A percentile compares a stretch with the other conserved stretches of the same genome.
Evolutionary conservation across 1,284 basidiomycete genomes (phyloP).

Genomic region (Cutaneotrichosporon daszewskae): DNA sequence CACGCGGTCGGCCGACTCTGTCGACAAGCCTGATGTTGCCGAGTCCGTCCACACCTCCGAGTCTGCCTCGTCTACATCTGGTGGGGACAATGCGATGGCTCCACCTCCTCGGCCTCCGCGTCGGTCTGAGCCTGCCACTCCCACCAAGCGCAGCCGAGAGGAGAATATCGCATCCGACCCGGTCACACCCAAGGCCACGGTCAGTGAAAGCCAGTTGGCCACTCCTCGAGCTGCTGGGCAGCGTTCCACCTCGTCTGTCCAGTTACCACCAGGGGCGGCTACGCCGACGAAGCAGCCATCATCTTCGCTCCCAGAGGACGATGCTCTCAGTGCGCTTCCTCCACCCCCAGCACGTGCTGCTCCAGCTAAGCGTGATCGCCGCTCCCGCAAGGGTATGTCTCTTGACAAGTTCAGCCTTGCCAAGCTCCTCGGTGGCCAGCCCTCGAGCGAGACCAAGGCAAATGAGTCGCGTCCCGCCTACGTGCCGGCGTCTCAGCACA

Average conservation of each 20-base stretch:
- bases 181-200: constrained; percentile 11
- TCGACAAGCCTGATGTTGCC: no score
- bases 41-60: no score
- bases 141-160: constrained; percentile 12
- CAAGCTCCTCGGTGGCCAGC: constrained; percentile 52
- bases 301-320: constrained; percentile 1
- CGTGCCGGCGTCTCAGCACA: constrained; percentile 11
- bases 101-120: constrained; percentile 4
- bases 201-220: neutral
- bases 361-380: constrained; percentile 35
- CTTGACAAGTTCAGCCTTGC: constrained; percentile 69
- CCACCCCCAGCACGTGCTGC: neutral
- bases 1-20: no score
- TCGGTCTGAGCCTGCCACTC: constrained; percentile 2
- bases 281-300: constrained; percentile 15
- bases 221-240: constrained; percentile 4
- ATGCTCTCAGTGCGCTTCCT: neutral
- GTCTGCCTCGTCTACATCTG: no score
- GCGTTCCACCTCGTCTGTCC: constrained; percentile 6
- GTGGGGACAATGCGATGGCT: neutral
- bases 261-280: constrained; percentile 13
- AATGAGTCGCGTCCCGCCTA: constrained; percentile 3
- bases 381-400: constrained; percentile 60
- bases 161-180: neutral
- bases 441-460: constrained; percentile 6